Percentiles rank a stretch among this genome's conserved stretches.
phyloP scores from a whole-genome alignment of 305 asterid genomes.

The Fraxinus velutina region DNA sequence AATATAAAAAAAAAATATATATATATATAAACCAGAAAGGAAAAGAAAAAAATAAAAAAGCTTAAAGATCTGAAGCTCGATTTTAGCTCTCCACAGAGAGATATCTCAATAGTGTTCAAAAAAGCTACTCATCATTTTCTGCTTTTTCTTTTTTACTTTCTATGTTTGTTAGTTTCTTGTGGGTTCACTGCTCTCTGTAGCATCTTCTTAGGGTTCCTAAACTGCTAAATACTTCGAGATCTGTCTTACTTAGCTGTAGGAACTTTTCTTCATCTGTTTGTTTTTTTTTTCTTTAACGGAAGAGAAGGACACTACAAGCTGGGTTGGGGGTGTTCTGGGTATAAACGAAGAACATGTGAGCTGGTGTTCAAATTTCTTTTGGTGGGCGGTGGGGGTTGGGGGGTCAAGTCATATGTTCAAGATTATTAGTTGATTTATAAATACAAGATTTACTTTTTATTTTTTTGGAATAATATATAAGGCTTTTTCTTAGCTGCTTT shows the following conservation, averaged over 20 bases:
- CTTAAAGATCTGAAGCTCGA: conserved; percentile 45
- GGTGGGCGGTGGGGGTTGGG: conserved; percentile 42
- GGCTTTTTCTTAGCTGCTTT: conserved; percentile 22
- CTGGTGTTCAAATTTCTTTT: conserved; percentile 28
- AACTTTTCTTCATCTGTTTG: conserved; percentile 19
- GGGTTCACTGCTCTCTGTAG: conserved; percentile 52
- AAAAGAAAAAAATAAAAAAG: conserved; percentile 21
- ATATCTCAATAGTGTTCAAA: conserved; percentile 38
- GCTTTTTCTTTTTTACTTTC: conserved; percentile 24
- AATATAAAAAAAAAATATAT: too few species aligned
- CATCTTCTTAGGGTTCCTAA: conserved; percentile 44
- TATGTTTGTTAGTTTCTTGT: conserved; percentile 31
- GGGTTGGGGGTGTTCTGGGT: conserved; percentile 38
- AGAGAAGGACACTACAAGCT: conserved; percentile 10
- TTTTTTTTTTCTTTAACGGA: background rate
- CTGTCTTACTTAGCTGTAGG: conserved; percentile 37
- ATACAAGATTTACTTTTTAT: conserved; percentile 17
- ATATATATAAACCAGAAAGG: background rate
- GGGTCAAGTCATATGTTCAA: conserved; percentile 22
- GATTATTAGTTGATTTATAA: conserved; percentile 17
- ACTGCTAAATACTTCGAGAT: conserved; percentile 46
- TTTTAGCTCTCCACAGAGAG: conserved; percentile 35
- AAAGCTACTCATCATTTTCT: conserved; percentile 55
- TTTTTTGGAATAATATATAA: conserved; percentile 19
- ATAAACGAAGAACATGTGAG: conserved; percentile 32